Percentiles rank a stretch among this genome's conserved stretches.
Evolutionary conservation across 768 basidiomycete genomes (phyloP).

Genomic region (Trametes elegans): DNA sequence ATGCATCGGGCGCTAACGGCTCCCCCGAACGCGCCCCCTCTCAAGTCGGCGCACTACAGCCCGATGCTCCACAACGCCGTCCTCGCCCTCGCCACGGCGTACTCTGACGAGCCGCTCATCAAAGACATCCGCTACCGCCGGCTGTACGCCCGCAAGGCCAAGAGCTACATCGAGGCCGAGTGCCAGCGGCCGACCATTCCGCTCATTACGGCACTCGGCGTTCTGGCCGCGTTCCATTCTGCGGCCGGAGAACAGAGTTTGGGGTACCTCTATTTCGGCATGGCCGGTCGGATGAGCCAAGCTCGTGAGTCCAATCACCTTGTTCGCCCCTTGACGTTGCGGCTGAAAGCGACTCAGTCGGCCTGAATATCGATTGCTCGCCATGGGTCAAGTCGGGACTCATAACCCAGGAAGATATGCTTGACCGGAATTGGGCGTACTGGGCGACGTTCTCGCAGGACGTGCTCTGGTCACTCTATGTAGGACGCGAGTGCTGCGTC

Average conservation of each 20-base stretch:
- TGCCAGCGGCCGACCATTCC: slow-evolving; percentile 40
- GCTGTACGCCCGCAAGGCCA: slow-evolving; percentile 37
- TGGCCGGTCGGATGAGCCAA: slow-evolving; percentile 58
- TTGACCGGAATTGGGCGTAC: slow-evolving; percentile 58
- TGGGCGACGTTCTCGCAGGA: slow-evolving; percentile 63
- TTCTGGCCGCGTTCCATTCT: slow-evolving; percentile 40
- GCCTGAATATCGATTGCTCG: slow-evolving; percentile 54
- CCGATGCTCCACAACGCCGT: slow-evolving; percentile 73
- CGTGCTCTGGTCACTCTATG: slow-evolving; percentile 63
- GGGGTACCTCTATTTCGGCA: slow-evolving; percentile 48
- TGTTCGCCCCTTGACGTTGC: neutral
- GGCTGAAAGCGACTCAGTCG: slow-evolving; percentile 39
- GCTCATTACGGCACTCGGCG: slow-evolving; percentile 39
- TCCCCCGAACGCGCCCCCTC: slow-evolving; percentile 27
- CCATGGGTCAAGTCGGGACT: slow-evolving; percentile 53
- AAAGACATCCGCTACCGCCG: slow-evolving; percentile 29
- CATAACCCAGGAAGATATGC: slow-evolving; percentile 50
- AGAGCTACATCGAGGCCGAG: slow-evolving; percentile 39
- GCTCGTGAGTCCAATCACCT: slow-evolving; percentile 47
- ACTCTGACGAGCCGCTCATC: slow-evolving; percentile 37
- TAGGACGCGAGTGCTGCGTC: slow-evolving; percentile 59
- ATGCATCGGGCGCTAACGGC: slow-evolving; percentile 38
- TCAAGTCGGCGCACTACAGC: slow-evolving; percentile 59
- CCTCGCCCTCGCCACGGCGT: slow-evolving; percentile 42
- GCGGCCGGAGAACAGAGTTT: slow-evolving; percentile 39